Evolutionary conservation across 495 filamentous ascomycete genomes (phyloP).

Genomic region (Xylaria scruposa): DNA sequence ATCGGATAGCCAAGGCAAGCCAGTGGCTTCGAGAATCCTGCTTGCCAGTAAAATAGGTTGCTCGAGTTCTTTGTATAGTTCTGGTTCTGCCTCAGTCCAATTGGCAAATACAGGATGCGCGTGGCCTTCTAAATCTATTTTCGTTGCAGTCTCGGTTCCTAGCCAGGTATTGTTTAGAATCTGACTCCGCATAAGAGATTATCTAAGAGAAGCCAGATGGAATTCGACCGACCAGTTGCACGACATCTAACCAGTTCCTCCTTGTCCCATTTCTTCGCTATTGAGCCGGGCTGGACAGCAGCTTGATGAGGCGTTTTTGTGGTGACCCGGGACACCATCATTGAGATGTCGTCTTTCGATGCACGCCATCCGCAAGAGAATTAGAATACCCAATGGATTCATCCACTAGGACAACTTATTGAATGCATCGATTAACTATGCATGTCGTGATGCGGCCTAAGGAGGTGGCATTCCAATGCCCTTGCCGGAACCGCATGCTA

Average conservation of each 20-base stretch:
- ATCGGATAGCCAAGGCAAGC: constrained; percentile 47
- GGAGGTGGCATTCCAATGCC: constrained; percentile 14
- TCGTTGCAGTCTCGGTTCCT: constrained; percentile 27
- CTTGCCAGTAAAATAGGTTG: constrained; percentile 45
- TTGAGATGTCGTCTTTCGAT: neutral
- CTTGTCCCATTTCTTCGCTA: constrained; percentile 40
- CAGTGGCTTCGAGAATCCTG: constrained; percentile 41
- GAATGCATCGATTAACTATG: constrained; percentile 13
- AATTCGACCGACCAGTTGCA: constrained; percentile 39
- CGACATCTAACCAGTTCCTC: constrained; percentile 41
- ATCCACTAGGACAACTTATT: neutral
- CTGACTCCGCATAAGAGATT: neutral
- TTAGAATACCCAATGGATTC: neutral
- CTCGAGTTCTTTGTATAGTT: constrained; percentile 36
- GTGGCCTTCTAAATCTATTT: constrained; percentile 35
- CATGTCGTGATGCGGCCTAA: neutral
- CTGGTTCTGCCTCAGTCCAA: constrained; percentile 34
- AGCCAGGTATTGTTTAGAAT: neutral
- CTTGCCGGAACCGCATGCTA: neutral
- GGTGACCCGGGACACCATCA: constrained; percentile 22
- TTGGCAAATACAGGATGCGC: constrained; percentile 43
- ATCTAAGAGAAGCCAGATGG: neutral
- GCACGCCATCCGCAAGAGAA: neutral
- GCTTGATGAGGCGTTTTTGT: constrained; percentile 21
- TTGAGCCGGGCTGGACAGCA: constrained; percentile 34